Percentiles rank a stretch among this genome's conserved stretches.
Conservation (phyloP, 2,329 filamentous ascomycete genomes). For the Fusarium nisikadoi region DNA sequence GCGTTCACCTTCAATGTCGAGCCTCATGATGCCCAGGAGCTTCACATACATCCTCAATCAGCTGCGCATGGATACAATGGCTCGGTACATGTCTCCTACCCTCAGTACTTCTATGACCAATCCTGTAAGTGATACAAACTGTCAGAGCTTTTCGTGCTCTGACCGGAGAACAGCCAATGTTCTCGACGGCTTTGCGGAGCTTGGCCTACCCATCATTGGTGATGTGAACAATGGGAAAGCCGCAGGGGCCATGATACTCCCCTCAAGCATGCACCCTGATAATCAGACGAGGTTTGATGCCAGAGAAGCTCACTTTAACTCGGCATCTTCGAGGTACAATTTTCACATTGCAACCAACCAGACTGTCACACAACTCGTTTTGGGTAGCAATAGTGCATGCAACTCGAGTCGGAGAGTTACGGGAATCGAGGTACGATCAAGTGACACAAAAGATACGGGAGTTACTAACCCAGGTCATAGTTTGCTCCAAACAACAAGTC, state of each 20-base stretch:
- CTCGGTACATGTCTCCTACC: constrained; percentile 24
- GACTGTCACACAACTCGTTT: constrained; percentile 8
- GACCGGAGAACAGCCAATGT: neutral
- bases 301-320: constrained; percentile 21
- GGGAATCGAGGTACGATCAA: constrained; percentile 17
- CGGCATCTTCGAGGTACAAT: neutral
- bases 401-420: constrained; percentile 1
- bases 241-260: constrained; percentile 16
- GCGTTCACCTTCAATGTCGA: constrained; percentile 9
- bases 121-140: neutral
- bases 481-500: constrained; percentile 1
- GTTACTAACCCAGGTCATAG: neutral
- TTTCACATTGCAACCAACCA: constrained; percentile 15
- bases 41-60: constrained; percentile 10
- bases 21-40: neutral
- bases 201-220: constrained; percentile 17
- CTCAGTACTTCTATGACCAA: constrained; percentile 19
- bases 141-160: neutral
- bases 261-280: constrained; percentile 23
- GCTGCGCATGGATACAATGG: constrained; percentile 7
- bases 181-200: constrained; percentile 10
- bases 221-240: constrained; percentile 24
- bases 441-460: no score
- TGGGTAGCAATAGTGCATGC: neutral
- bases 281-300: constrained; percentile 19